Evolutionary conservation across 345 rosid species (phyloP).

Genomic region (Stellera chamaejasme): DNA sequence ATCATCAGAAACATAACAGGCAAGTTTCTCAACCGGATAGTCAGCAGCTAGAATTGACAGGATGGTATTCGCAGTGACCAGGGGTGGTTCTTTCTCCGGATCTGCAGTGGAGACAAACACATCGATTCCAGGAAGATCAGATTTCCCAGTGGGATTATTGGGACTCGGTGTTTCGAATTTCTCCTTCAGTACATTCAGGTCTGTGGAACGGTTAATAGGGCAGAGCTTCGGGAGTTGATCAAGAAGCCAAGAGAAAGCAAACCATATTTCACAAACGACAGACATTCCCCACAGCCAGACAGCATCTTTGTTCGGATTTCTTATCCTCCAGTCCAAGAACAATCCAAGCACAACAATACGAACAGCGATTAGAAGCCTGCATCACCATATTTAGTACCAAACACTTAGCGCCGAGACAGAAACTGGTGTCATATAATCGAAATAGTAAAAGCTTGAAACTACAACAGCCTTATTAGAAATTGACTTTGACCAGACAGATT

Average conservation of each 20-base stretch:
- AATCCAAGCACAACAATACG: conserved; percentile 66
- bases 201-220: conserved; percentile 82
- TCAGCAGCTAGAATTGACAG: conserved; percentile 93
- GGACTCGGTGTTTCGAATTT: conserved; percentile 81
- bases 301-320: conserved; percentile 59
- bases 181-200: conserved; percentile 84
- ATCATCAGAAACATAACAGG: conserved; percentile 98
- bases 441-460: neutral
- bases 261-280: conserved; percentile 94
- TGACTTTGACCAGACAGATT: neutral
- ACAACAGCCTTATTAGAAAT: neutral
- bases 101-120: conserved; percentile 95
- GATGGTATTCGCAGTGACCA: conserved; percentile 94
- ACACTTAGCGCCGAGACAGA: neutral
- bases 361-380: conserved; percentile 76
- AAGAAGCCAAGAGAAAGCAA: conserved; percentile 96
- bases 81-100: conserved; percentile 99
- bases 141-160: conserved; percentile 78
- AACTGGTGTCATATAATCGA: neutral
- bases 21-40: conserved; percentile 91
- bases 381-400: neutral
- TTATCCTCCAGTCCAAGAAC: conserved; percentile 76
- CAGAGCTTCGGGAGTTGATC: conserved; percentile 95
- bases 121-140: conserved; percentile 95
- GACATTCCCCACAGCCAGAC: conserved; percentile 99